Percentiles rank a stretch among this genome's conserved stretches.
Conservation (phyloP, 2,329 filamentous ascomycete genomes). For the Arthroderma sp. region DNA sequence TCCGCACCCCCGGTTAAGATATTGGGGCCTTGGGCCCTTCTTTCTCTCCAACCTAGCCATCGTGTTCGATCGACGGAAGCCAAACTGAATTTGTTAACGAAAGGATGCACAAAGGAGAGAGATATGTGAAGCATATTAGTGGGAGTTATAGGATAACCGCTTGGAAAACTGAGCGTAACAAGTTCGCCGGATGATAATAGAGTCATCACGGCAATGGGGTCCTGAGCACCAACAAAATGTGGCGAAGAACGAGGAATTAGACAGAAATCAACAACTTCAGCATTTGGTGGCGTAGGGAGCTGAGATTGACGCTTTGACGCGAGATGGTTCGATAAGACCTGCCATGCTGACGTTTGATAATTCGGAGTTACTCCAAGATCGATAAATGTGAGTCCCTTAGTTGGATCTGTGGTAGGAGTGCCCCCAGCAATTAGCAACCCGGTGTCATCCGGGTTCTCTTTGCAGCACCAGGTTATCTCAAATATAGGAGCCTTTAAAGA, state of each 20-base stretch:
- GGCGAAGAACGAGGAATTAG: conserved; percentile 71
- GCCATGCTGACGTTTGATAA: conserved; percentile 86
- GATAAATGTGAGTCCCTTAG: conserved; percentile 73
- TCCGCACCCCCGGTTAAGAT: conserved; percentile 70
- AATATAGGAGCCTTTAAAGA: conserved; percentile 60
- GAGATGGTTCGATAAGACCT: conserved; percentile 64
- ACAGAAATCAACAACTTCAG: conserved; percentile 67
- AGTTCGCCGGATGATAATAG: conserved; percentile 77
- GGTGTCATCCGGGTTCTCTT: conserved; percentile 85
- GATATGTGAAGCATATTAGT: conserved; percentile 88
- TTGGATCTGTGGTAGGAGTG: conserved; percentile 49
- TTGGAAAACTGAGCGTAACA: conserved; percentile 81
- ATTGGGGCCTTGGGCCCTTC: conserved; percentile 60
- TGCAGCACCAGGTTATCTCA: conserved; percentile 83
- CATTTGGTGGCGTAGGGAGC: conserved; percentile 62
- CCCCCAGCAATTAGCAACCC: conserved; percentile 79
- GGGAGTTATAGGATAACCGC: conserved; percentile 76
- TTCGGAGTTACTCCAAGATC: conserved; percentile 80
- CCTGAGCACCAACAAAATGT: conserved; percentile 75
- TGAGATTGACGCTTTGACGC: conserved; percentile 59
- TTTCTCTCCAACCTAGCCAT: conserved; percentile 88
- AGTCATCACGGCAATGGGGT: conserved; percentile 73
- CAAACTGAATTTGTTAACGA: conserved; percentile 60
- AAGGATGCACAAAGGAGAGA: conserved; percentile 79
- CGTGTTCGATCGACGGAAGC: conserved; percentile 60